Evolutionary conservation across 352 stramenopile genomes (phyloP).

Genomic region (Thraustochytrium sp.): DNA sequence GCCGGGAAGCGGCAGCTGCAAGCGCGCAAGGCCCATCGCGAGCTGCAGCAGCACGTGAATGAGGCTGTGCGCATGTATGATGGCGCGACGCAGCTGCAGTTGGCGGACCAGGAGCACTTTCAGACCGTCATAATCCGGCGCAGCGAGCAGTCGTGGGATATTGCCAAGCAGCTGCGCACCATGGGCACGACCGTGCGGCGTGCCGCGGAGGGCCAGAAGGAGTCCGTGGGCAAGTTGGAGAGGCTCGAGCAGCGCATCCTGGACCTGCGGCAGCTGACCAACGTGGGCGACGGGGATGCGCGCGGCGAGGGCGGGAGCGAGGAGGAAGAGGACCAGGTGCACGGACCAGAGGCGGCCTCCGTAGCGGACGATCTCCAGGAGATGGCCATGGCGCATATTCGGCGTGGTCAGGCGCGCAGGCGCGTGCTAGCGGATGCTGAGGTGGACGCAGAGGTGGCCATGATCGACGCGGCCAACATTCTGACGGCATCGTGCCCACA

Average conservation of each 20-base stretch:
- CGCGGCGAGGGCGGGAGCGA: not conserved
- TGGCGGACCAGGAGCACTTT: not conserved
- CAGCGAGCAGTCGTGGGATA: constrained; percentile 27
- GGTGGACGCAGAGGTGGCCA: constrained; percentile 13
- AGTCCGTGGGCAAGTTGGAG: not conserved
- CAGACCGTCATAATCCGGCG: not conserved
- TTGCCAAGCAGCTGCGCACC: constrained; percentile 24
- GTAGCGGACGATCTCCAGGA: not conserved
- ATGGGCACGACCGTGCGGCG: not conserved
- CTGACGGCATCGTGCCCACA: not conserved
- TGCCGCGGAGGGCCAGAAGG: not conserved
- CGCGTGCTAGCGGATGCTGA: not conserved
- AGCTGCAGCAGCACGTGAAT: not conserved
- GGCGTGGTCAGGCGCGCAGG: not conserved
- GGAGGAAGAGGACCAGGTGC: too few relatives aligned
- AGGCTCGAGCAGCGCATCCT: not conserved
- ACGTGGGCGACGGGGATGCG: not conserved
- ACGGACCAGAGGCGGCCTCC: too few relatives aligned
- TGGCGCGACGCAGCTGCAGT: constrained; percentile 1
- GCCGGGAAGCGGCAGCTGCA: not conserved
- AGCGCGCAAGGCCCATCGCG: not conserved
- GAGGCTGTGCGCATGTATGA: not conserved
- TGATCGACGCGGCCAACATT: not conserved
- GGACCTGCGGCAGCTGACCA: not conserved
- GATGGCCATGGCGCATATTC: constrained; percentile 6